Evolutionary conservation across 2,329 filamentous ascomycete genomes (phyloP), one percentile per base, ranked within the genome.

Genomic region (Huntiella savannae): DNA sequence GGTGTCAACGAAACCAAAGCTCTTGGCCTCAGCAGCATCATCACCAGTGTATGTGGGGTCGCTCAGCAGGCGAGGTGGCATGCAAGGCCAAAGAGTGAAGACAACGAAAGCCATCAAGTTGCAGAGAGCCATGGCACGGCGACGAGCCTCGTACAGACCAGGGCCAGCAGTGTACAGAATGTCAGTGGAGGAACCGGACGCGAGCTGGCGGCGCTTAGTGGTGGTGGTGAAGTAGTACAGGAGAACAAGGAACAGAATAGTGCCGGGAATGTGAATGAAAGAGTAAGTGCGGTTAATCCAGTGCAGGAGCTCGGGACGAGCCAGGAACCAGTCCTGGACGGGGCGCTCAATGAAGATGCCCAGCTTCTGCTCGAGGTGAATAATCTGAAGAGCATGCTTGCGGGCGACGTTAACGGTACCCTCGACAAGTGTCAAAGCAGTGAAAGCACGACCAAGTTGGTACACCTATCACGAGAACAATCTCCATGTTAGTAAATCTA

Each of bases 241-340:
- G 56, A 73, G 70, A 34, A 69, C 62, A 12, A 67, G 58, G 55
- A 82, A 85, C 39, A 78, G 67, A 52, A 84, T 83, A 4, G 79
- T 83, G 11, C 78, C 79, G 1, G 79, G 80, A 49, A 84, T 84
- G 58, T 84, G 80, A 55, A 85, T 82, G 60, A 82, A 83, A 4
- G 78, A 82, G 61, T 84, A 84, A 22, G 73, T 68, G 55, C 78
- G 70, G 60, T 84, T 84, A 54, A 77, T 80, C 71, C 71, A 82
- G 53, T 66, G 71, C 64, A 85, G 70, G 37, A 79, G 54, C 22
- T 63, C 56, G 1, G 75, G 69, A 44, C 69, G 68, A 15, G 61
- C 58, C 49, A 64, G 57, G 55, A 69, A 69, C 60, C 62, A 67
- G 33, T 61, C 58, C 59, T 84, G 79, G 40, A 83, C 67, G 10